phyloP scores from a whole-genome alignment of 2,329 filamentous ascomycete species.

The Fusarium compactum region DNA sequence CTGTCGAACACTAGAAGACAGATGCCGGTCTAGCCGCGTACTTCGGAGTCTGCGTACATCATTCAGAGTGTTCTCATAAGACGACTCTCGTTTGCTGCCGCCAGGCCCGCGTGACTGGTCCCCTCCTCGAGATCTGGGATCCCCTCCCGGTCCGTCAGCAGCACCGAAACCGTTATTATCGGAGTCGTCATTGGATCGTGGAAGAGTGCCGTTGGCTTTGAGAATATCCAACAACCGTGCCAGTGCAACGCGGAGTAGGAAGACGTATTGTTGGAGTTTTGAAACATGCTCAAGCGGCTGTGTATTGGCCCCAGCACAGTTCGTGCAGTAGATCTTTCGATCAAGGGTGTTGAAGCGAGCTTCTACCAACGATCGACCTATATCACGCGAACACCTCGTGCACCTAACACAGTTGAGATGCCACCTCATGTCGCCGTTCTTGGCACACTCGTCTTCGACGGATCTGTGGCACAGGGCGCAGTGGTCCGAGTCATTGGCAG shows the following conservation, averaged over 20 bases:
- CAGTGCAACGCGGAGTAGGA: conserved; percentile 89
- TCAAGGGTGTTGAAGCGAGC: conserved; percentile 78
- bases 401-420: conserved; percentile 87
- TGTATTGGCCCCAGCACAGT: conserved; percentile 69
- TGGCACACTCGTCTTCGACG: conserved; percentile 93
- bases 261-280: conserved; percentile 93
- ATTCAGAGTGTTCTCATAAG: conserved; percentile 94
- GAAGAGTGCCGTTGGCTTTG: conserved; percentile 82
- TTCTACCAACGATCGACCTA: conserved; percentile 76
- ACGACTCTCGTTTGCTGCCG: conserved; percentile 69
- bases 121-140: conserved; percentile 61
- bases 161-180: conserved; percentile 51
- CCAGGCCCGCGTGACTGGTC: conserved; percentile 35
- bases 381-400: conserved; percentile 71
- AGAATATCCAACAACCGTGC: conserved; percentile 90
- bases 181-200: conserved; percentile 79
- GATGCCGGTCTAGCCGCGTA: conserved; percentile 91
- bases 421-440: conserved; percentile 80
- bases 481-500: conserved; percentile 84
- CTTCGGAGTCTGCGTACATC: conserved; percentile 93
- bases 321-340: conserved; percentile 76
- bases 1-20: conserved; percentile 93
- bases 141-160: conserved; percentile 62
- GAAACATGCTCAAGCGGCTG: conserved; percentile 78
- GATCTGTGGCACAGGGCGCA: conserved; percentile 85